A percentile compares a stretch with the other conserved stretches of the same genome.
These are phyloP conservation scores for Sambucus nigra DNA, from an alignment of 129 eudicot genomes.

Conservation along the genomic window DNA sequence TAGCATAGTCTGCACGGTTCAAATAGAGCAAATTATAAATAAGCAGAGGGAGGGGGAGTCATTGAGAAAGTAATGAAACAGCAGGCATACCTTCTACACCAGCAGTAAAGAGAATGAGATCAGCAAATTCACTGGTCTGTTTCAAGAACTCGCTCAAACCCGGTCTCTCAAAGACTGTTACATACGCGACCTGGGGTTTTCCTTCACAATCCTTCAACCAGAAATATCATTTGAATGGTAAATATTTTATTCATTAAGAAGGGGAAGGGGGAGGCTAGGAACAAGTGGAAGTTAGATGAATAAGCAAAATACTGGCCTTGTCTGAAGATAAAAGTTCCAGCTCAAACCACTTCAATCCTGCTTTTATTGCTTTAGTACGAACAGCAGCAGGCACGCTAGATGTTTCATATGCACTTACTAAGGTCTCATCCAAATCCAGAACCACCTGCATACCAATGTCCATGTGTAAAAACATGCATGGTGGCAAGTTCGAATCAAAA, in stretches of 20 bases:
- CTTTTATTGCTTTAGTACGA: constrained; percentile 41
- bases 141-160: constrained; percentile 39
- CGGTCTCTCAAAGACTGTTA: constrained; percentile 55
- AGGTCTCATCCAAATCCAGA: constrained; percentile 55
- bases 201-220: constrained; percentile 40
- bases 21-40: too few species aligned
- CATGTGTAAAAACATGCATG: not conserved
- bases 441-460: constrained; percentile 34
- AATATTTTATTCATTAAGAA: not conserved
- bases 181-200: constrained; percentile 46
- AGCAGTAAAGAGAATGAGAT: constrained; percentile 45
- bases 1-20: constrained; percentile 38
- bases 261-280: too few species aligned
- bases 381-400: constrained; percentile 37
- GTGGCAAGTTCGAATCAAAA: too few species aligned
- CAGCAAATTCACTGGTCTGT: constrained; percentile 43
- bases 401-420: constrained; percentile 50
- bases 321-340: constrained; percentile 46
- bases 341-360: constrained; percentile 50
- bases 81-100: constrained; percentile 43
- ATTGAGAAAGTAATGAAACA: too few species aligned
- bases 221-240: not conserved
- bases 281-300: not conserved
- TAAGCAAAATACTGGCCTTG: constrained; percentile 14
- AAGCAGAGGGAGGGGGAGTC: too few species aligned